Percentiles rank a stretch among this genome's conserved stretches.
Conservation (phyloP, 225 moss, liverwort and hornwort genomes). For the Polytrichum commune region DNA sequence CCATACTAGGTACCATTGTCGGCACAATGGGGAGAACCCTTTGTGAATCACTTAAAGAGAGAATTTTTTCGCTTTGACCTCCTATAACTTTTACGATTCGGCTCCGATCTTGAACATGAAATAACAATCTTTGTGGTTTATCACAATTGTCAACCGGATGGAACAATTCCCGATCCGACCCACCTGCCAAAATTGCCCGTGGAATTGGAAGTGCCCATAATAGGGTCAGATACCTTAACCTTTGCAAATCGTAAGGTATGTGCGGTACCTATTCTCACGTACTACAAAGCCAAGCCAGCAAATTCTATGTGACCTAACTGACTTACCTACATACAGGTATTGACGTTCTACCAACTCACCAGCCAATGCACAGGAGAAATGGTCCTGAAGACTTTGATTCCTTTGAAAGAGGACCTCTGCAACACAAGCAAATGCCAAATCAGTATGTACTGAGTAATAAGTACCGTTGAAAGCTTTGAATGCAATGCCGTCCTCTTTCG, state of each 20-base stretch:
- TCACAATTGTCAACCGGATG: neutral
- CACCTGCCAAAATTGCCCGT: no score
- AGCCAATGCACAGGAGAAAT: conserved; percentile 7
- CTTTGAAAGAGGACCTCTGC: conserved; percentile 10
- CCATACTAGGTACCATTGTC: no score
- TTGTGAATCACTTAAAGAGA: no score
- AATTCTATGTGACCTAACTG: no score
- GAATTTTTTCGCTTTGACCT: no score
- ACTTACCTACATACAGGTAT: neutral
- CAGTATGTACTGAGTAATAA: neutral
- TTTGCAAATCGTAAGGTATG: neutral
- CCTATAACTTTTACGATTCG: no score
- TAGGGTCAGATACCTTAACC: neutral
- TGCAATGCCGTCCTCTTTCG: neutral
- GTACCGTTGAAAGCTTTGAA: neutral
- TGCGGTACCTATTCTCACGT: no score
- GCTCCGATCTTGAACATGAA: no score
- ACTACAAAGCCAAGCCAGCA: neutral
- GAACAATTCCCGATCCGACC: no score
- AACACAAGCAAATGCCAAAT: neutral
- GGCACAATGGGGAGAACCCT: no score
- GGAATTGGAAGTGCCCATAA: no score
- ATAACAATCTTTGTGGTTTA: no score
- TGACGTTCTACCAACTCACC: neutral
- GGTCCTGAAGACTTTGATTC: conserved; percentile 5